Conservation (phyloP, 495 filamentous ascomycete species). For the Neurospora tetrasperma region DNA sequence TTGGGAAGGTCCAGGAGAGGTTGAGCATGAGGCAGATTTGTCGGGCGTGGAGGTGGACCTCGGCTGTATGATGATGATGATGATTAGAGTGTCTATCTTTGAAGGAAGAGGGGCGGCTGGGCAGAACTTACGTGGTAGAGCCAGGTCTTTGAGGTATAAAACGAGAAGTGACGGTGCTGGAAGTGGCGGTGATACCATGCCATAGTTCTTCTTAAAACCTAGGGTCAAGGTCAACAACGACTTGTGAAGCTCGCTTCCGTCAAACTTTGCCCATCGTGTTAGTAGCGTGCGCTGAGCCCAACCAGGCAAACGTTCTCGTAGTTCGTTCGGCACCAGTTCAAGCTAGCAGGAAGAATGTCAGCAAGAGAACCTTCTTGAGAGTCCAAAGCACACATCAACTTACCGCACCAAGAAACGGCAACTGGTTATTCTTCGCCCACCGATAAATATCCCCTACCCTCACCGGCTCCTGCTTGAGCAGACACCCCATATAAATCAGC, state of each 20-base stretch:
- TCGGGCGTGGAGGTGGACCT: constrained; percentile 55
- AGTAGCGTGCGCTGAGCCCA: constrained; percentile 47
- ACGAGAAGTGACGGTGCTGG: constrained; percentile 58
- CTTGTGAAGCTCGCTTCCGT: constrained; percentile 51
- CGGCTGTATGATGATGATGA: constrained; percentile 29
- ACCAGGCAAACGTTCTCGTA: constrained; percentile 52
- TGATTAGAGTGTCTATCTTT: constrained; percentile 3
- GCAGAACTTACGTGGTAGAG: constrained; percentile 59
- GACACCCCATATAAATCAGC: constrained; percentile 35
- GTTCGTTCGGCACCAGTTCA: constrained; percentile 50
- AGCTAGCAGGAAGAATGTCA: background rate
- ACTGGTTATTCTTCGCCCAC: constrained; percentile 31
- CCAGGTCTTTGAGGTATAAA: constrained; percentile 60
- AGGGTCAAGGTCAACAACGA: constrained; percentile 48
- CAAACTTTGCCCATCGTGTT: constrained; percentile 35
- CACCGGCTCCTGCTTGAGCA: constrained; percentile 33
- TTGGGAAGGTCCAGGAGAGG: constrained; percentile 47
- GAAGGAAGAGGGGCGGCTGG: too few species aligned
- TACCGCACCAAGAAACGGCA: constrained; percentile 33
- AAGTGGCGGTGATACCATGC: constrained; percentile 59
- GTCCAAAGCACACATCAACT: constrained; percentile 14
- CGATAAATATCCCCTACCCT: constrained; percentile 33
- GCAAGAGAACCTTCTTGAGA: background rate
- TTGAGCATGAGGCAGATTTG: constrained; percentile 47
- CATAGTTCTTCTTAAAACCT: constrained; percentile 57